Evolutionary conservation across 2,329 filamentous ascomycete species (phyloP).

Genomic region (Aspergillus quadrilineatus): DNA sequence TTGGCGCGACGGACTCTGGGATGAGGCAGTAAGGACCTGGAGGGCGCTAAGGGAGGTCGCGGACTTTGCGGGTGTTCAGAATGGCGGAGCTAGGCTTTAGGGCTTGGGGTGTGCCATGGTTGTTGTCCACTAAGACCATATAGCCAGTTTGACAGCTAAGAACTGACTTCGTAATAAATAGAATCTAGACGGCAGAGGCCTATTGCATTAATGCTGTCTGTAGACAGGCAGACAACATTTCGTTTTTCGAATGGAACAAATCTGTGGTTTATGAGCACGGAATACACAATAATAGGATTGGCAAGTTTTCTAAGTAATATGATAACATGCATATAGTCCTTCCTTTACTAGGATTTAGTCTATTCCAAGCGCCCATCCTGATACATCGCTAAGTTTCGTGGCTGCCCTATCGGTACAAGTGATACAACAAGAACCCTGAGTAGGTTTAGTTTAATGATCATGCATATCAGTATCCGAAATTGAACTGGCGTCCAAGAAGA

Average conservation of each 20-base stretch:
- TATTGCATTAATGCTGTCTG: too few species aligned
- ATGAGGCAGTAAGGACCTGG: constrained; percentile 52
- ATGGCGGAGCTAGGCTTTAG: constrained; percentile 13
- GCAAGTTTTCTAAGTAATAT: neutral
- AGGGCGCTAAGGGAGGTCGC: constrained; percentile 28
- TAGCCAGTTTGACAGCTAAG: too few species aligned
- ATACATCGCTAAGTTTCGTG: constrained; percentile 16
- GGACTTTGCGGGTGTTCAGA: constrained; percentile 5
- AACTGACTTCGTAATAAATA: too few species aligned
- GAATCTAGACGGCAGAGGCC: too few species aligned
- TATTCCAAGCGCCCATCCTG: constrained; percentile 19
- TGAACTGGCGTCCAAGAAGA: constrained; percentile 3
- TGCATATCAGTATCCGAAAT: neutral
- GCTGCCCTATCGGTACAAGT: constrained; percentile 26
- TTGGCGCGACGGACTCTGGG: constrained; percentile 48
- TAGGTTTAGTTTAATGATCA: constrained; percentile 3
- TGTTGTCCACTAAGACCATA: too few species aligned
- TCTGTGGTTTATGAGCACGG: neutral
- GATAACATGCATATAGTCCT: constrained; percentile 15
- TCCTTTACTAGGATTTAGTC: constrained; percentile 27
- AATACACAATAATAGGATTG: neutral
- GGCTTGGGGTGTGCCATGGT: too few species aligned
- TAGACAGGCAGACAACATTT: too few species aligned
- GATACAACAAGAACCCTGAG: constrained; percentile 19
- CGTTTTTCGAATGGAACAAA: too few species aligned